Evolutionary conservation across 768 basidiomycete genomes (phyloP).

Genomic region (Hortiboletus campestris): DNA sequence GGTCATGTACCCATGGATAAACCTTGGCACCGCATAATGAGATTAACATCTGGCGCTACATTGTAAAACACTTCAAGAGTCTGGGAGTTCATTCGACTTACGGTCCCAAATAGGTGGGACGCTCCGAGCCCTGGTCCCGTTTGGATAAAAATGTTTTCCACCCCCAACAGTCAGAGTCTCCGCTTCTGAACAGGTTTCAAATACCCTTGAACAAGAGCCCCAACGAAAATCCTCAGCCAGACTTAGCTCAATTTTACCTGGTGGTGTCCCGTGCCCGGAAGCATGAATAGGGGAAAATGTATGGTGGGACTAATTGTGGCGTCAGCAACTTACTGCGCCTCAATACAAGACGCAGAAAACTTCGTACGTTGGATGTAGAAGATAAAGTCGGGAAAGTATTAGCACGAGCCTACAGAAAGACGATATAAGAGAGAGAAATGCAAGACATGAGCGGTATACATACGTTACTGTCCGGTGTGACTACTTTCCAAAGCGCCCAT

Average conservation of each 20-base stretch:
- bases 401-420: not conserved
- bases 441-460: not conserved
- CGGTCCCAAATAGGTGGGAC: not conserved
- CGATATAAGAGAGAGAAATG: not conserved
- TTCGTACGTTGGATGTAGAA: constrained; percentile 2
- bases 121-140: not conserved
- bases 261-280: not conserved
- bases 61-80: not conserved
- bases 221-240: not conserved
- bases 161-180: not conserved
- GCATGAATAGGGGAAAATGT: not conserved
- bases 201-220: not conserved
- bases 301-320: not conserved
- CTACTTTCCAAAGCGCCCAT: constrained; percentile 4
- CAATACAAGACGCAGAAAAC: not conserved
- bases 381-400: not conserved
- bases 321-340: not conserved
- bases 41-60: not conserved
- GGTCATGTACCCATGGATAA: not conserved
- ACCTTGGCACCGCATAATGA: not conserved
- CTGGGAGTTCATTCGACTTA: not conserved
- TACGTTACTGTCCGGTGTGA: constrained; percentile 2
- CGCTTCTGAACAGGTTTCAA: not conserved
- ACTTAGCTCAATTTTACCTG: not conserved
- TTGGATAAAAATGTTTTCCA: not conserved